Evolutionary conservation across 2,329 filamentous ascomycete species (phyloP).

Genomic region (Mycogone perniciosa): DNA sequence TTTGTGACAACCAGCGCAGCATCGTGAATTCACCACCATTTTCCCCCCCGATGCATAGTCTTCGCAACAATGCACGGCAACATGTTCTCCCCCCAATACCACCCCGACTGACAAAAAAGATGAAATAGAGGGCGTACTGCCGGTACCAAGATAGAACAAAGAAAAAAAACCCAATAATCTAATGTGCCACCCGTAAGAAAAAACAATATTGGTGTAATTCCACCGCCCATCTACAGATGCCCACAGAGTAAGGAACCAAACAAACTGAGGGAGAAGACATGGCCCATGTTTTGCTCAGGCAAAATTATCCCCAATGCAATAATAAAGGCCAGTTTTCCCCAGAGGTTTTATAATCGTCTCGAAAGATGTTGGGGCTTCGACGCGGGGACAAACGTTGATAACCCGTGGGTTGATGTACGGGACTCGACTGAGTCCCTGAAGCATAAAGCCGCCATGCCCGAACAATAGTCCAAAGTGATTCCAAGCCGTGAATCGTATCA

Average conservation of each 20-base stretch:
- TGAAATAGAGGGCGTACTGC: background rate
- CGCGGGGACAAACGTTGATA: no score
- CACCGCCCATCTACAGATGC: background rate
- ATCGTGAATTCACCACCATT: background rate
- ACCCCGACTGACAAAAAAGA: constrained; percentile 15
- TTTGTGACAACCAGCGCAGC: background rate
- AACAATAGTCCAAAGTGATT: constrained; percentile 28
- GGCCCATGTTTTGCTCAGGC: background rate
- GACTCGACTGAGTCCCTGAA: constrained; percentile 23
- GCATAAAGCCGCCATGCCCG: constrained; percentile 23
- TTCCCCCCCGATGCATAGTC: background rate
- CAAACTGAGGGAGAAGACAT: no score
- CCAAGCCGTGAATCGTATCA: constrained; percentile 22
- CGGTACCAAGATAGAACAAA: constrained; percentile 20
- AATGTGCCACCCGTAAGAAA: constrained; percentile 1
- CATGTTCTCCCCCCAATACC: background rate
- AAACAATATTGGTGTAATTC: constrained; percentile 7
- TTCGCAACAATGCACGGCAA: background rate
- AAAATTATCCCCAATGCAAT: constrained; percentile 37
- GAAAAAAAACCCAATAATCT: constrained; percentile 16
- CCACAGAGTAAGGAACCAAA: no score
- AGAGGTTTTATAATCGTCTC: no score
- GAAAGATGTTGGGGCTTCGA: no score
- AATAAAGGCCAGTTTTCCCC: constrained; percentile 24
- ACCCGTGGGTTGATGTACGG: constrained; percentile 29